phyloP scores from a whole-genome alignment of 2,329 filamentous ascomycete genomes.

The Venturia nashicola region DNA sequence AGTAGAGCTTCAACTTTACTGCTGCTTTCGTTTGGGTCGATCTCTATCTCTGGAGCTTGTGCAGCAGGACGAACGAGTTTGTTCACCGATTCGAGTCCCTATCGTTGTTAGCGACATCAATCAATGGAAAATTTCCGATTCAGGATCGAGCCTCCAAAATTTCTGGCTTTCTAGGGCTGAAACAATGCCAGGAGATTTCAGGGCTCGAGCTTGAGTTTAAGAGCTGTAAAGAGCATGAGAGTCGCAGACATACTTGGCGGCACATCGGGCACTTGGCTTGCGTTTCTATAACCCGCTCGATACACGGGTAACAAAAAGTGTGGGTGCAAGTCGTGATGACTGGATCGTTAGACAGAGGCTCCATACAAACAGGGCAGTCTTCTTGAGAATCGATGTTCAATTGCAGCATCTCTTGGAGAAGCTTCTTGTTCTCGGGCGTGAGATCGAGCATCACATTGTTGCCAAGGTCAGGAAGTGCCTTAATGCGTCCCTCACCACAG shows the following conservation, averaged over 20 bases:
- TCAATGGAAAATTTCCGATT: too few relatives aligned
- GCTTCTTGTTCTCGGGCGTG: slow-evolving; percentile 57
- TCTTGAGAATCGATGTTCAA: slow-evolving; percentile 70
- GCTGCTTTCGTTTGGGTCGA: slow-evolving; percentile 55
- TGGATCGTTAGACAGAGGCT: slow-evolving; percentile 50
- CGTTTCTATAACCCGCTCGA: slow-evolving; percentile 58
- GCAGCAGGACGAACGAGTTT: slow-evolving; percentile 55
- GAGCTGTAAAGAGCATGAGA: too few relatives aligned
- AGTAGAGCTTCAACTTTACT: slow-evolving; percentile 75
- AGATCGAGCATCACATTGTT: slow-evolving; percentile 57
- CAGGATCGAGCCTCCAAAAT: too few relatives aligned
- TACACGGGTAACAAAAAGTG: slow-evolving; percentile 62
- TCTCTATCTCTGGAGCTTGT: slow-evolving; percentile 32
- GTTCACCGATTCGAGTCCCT: slow-evolving; percentile 29
- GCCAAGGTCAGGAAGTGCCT: slow-evolving; percentile 56
- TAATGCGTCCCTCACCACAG: slow-evolving; percentile 57
- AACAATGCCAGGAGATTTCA: background rate
- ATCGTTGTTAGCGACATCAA: too few relatives aligned
- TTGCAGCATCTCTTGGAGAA: slow-evolving; percentile 64
- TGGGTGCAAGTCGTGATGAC: slow-evolving; percentile 82
- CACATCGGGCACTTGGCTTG: slow-evolving; percentile 71
- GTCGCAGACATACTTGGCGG: background rate
- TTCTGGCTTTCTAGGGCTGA: too few relatives aligned
- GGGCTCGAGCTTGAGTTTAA: too few relatives aligned
- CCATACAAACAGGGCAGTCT: slow-evolving; percentile 72